These are phyloP conservation scores for Cystobasidiaceae sp. DNA, from an alignment of 1,284 basidiomycete species.

Conservation along the genomic window DNA sequence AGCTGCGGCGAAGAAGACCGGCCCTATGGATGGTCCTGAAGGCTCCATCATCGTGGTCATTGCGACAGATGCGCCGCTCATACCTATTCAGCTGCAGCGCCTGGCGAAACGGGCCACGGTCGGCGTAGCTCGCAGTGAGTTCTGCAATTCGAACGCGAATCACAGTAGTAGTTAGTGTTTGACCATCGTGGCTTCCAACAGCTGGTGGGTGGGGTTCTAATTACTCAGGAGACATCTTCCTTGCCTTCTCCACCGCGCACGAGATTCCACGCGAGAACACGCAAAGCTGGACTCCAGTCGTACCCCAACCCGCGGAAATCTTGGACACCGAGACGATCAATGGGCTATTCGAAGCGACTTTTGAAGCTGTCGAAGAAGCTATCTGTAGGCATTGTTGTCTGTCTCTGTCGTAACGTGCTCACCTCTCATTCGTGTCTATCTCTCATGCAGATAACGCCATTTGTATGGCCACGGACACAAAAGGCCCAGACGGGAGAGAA, in stretches of 20 bases:
- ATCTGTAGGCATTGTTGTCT: slow-evolving; percentile 17
- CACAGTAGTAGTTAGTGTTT: background rate
- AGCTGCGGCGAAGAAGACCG: slow-evolving; percentile 25
- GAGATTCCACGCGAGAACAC: slow-evolving; percentile 20
- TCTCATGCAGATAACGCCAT: slow-evolving; percentile 19
- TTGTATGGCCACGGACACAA: slow-evolving; percentile 27
- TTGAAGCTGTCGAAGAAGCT: slow-evolving; percentile 37
- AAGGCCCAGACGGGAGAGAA: slow-evolving; percentile 18
- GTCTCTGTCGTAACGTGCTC: background rate
- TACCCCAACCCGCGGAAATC: slow-evolving; percentile 28
- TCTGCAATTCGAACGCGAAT: background rate
- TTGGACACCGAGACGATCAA: slow-evolving; percentile 36
- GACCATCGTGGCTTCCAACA: background rate
- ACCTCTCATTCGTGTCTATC: background rate
- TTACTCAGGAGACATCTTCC: slow-evolving; percentile 39
- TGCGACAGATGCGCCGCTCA: slow-evolving; percentile 39
- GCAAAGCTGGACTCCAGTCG: slow-evolving; percentile 29
- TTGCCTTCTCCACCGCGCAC: slow-evolving; percentile 36
- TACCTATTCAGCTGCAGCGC: slow-evolving; percentile 36
- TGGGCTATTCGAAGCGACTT: slow-evolving; percentile 34
- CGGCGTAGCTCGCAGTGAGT: slow-evolving; percentile 34
- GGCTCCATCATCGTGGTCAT: slow-evolving; percentile 36
- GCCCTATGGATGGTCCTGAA: slow-evolving; percentile 27
- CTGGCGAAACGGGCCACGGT: slow-evolving; percentile 35
- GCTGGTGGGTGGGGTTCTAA: slow-evolving; percentile 31